phyloP scores from a whole-genome alignment of 331 rosid species.

The Cydonia oblonga region DNA sequence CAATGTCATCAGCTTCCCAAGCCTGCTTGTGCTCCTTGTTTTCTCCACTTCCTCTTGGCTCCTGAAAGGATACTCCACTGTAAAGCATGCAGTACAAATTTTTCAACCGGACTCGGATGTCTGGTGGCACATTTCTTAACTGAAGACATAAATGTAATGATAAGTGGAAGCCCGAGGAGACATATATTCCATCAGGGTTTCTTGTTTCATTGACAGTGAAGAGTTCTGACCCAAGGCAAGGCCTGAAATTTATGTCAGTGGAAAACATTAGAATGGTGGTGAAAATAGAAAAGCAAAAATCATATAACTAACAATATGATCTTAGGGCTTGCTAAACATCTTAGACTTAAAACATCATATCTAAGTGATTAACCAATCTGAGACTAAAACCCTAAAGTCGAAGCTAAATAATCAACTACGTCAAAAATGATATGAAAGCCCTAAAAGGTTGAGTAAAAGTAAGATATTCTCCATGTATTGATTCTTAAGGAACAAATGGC shows the following conservation, averaged over 20 bases:
- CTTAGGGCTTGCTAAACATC: background rate
- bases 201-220: constrained; percentile 22
- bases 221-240: constrained; percentile 39
- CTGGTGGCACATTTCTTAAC: constrained; percentile 27
- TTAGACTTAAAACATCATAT: background rate
- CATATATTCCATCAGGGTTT: constrained; percentile 16
- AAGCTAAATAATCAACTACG: background rate
- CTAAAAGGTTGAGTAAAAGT: background rate
- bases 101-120: constrained; percentile 8
- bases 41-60: constrained; percentile 1
- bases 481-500: background rate
- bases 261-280: background rate
- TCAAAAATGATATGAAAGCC: background rate
- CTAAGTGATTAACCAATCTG: background rate
- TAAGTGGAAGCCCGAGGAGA: constrained; percentile 28
- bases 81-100: constrained; percentile 44
- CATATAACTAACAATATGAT: background rate
- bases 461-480: background rate
- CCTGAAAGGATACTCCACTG: constrained; percentile 23
- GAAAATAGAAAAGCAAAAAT: background rate
- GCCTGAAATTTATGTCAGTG: constrained; percentile 31
- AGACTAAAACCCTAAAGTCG: background rate
- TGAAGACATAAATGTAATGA: constrained; percentile 49
- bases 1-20: constrained; percentile 36
- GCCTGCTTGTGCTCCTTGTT: constrained; percentile 4